These are phyloP conservation scores for Firmiana major DNA, from an alignment of 345 rosid species.

Conservation along the genomic window DNA sequence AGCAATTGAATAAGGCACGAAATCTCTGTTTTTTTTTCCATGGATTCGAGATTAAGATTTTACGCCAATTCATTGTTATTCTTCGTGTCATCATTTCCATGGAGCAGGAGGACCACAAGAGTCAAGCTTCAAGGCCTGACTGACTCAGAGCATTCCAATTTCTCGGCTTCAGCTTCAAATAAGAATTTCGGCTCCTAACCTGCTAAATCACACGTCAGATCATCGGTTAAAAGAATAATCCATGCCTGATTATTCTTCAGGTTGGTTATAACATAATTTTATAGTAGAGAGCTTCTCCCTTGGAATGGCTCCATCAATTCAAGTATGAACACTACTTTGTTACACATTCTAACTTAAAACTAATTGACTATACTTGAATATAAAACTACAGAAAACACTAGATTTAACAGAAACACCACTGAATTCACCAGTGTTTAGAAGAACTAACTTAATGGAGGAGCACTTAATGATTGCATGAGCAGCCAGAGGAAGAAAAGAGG, in stretches of 20 bases:
- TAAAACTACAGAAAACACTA: no score
- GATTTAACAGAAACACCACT: no score
- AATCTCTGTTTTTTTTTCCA: background rate
- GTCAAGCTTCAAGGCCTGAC: background rate
- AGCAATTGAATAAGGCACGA: constrained; percentile 6
- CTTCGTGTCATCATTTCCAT: background rate
- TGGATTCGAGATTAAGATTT: background rate
- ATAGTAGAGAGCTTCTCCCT: background rate
- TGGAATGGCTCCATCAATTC: background rate
- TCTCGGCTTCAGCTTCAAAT: background rate
- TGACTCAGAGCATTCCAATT: background rate
- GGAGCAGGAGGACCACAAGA: background rate
- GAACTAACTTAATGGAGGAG: background rate
- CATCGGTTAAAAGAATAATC: background rate
- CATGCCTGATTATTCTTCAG: background rate
- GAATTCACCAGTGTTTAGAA: background rate
- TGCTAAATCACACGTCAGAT: background rate
- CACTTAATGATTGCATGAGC: background rate
- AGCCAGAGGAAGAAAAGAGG: background rate
- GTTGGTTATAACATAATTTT: background rate
- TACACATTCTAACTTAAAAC: no score
- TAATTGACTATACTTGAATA: no score
- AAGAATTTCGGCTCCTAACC: background rate
- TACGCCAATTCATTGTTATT: background rate
- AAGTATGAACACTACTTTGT: background rate